Base-by-base conservation (phyloP, 768 basidiomycete species). In the Clitopilus hobsonii region DNA sequence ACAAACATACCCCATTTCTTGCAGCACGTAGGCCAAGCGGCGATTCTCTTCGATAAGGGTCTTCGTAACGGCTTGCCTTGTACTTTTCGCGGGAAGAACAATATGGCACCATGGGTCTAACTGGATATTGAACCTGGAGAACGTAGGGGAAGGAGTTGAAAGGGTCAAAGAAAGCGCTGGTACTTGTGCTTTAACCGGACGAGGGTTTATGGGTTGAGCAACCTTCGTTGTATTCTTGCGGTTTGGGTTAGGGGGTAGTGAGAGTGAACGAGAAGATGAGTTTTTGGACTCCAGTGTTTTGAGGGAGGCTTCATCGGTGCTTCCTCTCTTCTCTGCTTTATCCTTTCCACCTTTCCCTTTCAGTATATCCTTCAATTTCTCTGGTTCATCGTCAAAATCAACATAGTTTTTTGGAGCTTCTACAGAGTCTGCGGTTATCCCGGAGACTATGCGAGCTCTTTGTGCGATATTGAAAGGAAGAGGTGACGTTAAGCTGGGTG, bases 371-470 rank as follows among this genome's bases (percentile, higher is more conserved):
- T 88, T 90, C 57, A 93, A 74, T 60, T 83, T 85, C 53, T 85
- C 86, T 1, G 85, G 76, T 63, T 93, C 91, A 41, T 91, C 88
- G 2, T 92, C 91, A 54, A 84, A 90, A 63, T 93, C 91, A 1
- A 91, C 85, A 62, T 81, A 85, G 60, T 84, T 89, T 69, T 81
- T 89, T 0, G 88, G 83, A 0, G 90, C 91, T 65, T 91, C 87
- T 0, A 81, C 88, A 56, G 80, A 80, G 56, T 89, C 86, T 7
- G 73, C 73, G 6, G 83, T 88, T 4, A 93, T 70, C 10, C 83
- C 85, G n/a, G 89, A 87, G 1, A 89, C 86, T 5, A 86, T 78
- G 5, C 81, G 77, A 16, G 87, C 78, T 51, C 83, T 80, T 24
- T 78, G 69, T n/a, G 79, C 69, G 10, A 85, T 68, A 30, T 73